phyloP scores from a whole-genome alignment of 345 rosid species.

The Aquilaria sinensis region DNA sequence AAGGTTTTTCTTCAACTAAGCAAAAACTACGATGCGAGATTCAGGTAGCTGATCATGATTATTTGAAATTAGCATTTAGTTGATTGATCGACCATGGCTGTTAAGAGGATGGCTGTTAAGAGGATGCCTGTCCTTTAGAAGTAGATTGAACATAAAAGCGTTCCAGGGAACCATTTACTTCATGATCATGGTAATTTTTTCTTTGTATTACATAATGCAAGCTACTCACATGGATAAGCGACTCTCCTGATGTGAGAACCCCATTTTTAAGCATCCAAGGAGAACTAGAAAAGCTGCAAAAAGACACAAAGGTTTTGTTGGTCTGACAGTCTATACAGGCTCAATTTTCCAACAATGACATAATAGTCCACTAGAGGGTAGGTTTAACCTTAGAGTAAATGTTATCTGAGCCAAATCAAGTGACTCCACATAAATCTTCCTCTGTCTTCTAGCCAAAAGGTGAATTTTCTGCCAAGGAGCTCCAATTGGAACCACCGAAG shows the following conservation, averaged over 20 bases:
- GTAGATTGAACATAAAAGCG: too few species aligned
- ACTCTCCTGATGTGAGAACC: conserved; percentile 63
- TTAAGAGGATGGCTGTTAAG: too few species aligned
- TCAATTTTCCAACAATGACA: background rate
- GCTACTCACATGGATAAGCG: conserved; percentile 78
- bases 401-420: conserved; percentile 71
- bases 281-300: conserved; percentile 84
- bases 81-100: too few species aligned
- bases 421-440: conserved; percentile 80
- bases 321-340: conserved; percentile 6
- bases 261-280: conserved; percentile 92
- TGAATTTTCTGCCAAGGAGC: conserved; percentile 94
- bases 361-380: background rate
- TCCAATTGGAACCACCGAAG: conserved; percentile 80
- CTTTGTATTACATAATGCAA: background rate
- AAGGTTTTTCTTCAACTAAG: too few species aligned
- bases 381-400: conserved; percentile 65
- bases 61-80: too few species aligned
- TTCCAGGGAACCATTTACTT: too few species aligned
- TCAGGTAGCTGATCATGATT: too few species aligned
- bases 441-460: conserved; percentile 72
- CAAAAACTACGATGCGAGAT: too few species aligned
- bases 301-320: conserved; percentile 11
- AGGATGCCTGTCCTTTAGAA: too few species aligned
- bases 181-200: background rate